These are phyloP conservation scores for Hymenoscyphus linearis DNA, from an alignment of 2,329 filamentous ascomycete species.

Conservation along the genomic window DNA sequence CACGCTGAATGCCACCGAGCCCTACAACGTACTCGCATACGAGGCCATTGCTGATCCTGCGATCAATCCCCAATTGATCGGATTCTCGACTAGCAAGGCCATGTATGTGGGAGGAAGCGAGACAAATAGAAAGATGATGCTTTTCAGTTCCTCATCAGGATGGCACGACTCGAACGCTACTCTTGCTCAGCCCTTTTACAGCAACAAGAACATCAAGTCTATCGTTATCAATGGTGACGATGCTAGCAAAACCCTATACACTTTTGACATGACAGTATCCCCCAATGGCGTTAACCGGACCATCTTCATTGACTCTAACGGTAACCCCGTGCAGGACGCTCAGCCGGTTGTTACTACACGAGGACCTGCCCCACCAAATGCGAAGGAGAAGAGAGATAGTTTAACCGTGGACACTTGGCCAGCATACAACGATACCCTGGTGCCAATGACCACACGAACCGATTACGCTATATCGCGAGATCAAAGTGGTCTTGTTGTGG, in stretches of 20 bases:
- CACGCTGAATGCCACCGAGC: constrained; percentile 59
- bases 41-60: constrained; percentile 56
- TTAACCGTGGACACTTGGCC: constrained; percentile 66
- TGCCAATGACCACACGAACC: constrained; percentile 58
- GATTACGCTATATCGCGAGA: constrained; percentile 67
- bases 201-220: constrained; percentile 54
- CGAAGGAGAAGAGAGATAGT: constrained; percentile 33
- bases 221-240: constrained; percentile 67
- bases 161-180: constrained; percentile 66
- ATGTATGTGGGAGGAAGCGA: constrained; percentile 69
- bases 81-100: constrained; percentile 66
- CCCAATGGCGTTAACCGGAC: constrained; percentile 72
- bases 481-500: constrained; percentile 61
- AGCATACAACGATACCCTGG: constrained; percentile 68
- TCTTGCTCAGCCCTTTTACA: constrained; percentile 55
- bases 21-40: constrained; percentile 58
- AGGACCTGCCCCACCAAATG: constrained; percentile 5
- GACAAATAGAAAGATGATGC: constrained; percentile 62
- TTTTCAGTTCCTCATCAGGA: constrained; percentile 57
- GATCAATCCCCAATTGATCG: constrained; percentile 64
- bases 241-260: constrained; percentile 70
- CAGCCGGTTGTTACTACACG: constrained; percentile 33
- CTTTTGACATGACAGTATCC: constrained; percentile 67
- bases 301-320: constrained; percentile 58
- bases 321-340: constrained; percentile 46